phyloP scores from a whole-genome alignment of 805 yeast genomes.

The Teunomyces tritomae region DNA sequence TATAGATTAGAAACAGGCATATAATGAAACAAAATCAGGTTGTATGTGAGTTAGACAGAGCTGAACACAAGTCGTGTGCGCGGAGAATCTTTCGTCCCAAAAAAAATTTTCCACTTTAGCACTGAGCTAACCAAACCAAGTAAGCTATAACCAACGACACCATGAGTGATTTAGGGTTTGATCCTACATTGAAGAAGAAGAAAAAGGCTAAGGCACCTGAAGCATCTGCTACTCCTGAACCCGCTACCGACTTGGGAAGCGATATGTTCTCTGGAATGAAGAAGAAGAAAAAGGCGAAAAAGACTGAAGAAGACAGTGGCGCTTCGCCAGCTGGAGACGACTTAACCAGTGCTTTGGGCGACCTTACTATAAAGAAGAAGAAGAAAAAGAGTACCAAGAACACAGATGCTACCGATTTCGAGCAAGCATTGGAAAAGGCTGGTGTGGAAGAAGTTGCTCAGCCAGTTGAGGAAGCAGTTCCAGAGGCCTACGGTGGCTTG shows the following conservation, averaged over 20 bases:
- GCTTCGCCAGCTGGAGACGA: conserved; percentile 27
- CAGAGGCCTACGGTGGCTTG: conserved; percentile 46
- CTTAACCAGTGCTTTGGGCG: conserved; percentile 37
- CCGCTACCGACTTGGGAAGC: conserved; percentile 41
- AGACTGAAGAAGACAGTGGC: conserved; percentile 26
- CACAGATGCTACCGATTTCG: conserved; percentile 74
- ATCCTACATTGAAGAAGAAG: conserved; percentile 74
- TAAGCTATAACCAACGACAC: conserved; percentile 6
- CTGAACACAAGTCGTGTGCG: conserved; percentile 9
- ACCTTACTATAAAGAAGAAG: conserved; percentile 61
- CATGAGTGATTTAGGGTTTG: conserved; percentile 63
- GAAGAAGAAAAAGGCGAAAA: conserved; percentile 74
- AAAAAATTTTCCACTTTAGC: conserved; percentile 6
- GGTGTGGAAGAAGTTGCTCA: conserved; percentile 61
- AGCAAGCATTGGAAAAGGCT: conserved; percentile 84
- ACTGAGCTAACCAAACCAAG: background rate
- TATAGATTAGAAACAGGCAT: conserved; percentile 1
- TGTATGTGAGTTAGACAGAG: background rate
- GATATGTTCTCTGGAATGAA: conserved; percentile 72
- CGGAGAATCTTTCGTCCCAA: conserved; percentile 2
- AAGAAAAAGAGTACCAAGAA: conserved; percentile 64
- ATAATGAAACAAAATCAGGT: background rate
- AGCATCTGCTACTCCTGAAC: conserved; percentile 36
- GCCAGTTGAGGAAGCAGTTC: conserved; percentile 27
- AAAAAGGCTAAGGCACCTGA: conserved; percentile 57